Evolutionary conservation across 306 rosid genomes (phyloP).

Genomic region (Rosa persica): DNA sequence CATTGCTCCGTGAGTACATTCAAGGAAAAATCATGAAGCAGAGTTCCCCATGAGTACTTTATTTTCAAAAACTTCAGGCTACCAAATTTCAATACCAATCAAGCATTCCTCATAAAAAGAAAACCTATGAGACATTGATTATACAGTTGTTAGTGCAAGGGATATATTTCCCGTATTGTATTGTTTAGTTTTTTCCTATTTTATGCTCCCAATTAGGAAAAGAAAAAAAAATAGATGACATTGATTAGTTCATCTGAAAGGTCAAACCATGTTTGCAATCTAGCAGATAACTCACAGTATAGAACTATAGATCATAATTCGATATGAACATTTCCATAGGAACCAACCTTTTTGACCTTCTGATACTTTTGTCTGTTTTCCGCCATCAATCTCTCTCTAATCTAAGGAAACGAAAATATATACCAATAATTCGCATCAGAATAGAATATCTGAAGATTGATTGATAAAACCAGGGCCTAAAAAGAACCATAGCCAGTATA

Average conservation of each 20-base stretch:
- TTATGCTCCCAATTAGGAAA: too few species aligned
- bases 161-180: too few species aligned
- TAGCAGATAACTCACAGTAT: background rate
- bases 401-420: constrained; percentile 41
- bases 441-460: constrained; percentile 4
- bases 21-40: background rate
- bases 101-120: background rate
- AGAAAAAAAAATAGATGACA: background rate
- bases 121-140: background rate
- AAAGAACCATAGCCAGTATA: constrained; percentile 3
- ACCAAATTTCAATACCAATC: background rate
- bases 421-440: constrained; percentile 20
- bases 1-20: background rate
- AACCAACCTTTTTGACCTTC: constrained; percentile 88
- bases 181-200: too few species aligned
- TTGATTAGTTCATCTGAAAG: constrained; percentile 2
- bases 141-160: too few species aligned
- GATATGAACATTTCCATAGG: constrained; percentile 24
- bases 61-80: background rate
- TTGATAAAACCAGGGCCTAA: constrained; percentile 8
- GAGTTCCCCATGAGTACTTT: background rate
- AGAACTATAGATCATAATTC: constrained; percentile 5
- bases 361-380: constrained; percentile 94
- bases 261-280: constrained; percentile 16
- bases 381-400: constrained; percentile 86